Conservation (phyloP, 1,284 basidiomycete species). For the Trametes polyzona region DNA sequence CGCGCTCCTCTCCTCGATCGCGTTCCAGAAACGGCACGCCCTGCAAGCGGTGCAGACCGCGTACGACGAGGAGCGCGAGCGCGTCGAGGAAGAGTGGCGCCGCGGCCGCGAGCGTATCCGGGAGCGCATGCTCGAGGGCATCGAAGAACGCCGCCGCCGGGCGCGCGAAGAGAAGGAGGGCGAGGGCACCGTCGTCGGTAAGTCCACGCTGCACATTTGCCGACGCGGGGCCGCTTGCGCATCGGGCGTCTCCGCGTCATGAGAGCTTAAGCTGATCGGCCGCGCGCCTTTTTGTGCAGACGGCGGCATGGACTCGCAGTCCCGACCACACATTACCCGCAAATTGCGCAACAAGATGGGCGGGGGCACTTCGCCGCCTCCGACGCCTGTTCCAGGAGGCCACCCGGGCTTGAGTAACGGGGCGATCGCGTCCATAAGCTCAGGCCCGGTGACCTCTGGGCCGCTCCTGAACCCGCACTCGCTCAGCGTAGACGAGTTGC, state of each 20-base stretch:
- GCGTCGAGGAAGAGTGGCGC: conserved; percentile 79
- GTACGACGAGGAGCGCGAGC: conserved; percentile 75
- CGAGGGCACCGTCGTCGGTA: conserved; percentile 69
- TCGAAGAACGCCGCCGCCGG: conserved; percentile 74
- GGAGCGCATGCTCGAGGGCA: conserved; percentile 77
- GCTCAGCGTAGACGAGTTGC: conserved; percentile 78
- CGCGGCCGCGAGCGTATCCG: conserved; percentile 70
- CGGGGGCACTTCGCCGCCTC: conserved; percentile 63
- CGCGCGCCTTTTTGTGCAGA: conserved; percentile 43
- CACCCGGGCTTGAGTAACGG: conserved; percentile 39
- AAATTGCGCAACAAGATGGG: conserved; percentile 76
- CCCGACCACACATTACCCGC: conserved; percentile 77
- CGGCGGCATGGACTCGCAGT: conserved; percentile 70
- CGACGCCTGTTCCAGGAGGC: conserved; percentile 50
- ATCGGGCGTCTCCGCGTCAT: background rate
- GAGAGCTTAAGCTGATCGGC: conserved; percentile 5
- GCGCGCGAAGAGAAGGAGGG: conserved; percentile 84
- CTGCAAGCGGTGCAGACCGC: conserved; percentile 65
- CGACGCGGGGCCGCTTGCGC: background rate
- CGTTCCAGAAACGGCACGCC: conserved; percentile 65
- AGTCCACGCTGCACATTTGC: too few relatives aligned
- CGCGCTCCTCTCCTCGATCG: conserved; percentile 64
- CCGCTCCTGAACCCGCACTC: conserved; percentile 79
- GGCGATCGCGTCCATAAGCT: conserved; percentile 41
- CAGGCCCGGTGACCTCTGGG: conserved; percentile 61